Evolutionary conservation across 106 monocot genomes (phyloP).

Genomic region (Cymbidium sinense): DNA sequence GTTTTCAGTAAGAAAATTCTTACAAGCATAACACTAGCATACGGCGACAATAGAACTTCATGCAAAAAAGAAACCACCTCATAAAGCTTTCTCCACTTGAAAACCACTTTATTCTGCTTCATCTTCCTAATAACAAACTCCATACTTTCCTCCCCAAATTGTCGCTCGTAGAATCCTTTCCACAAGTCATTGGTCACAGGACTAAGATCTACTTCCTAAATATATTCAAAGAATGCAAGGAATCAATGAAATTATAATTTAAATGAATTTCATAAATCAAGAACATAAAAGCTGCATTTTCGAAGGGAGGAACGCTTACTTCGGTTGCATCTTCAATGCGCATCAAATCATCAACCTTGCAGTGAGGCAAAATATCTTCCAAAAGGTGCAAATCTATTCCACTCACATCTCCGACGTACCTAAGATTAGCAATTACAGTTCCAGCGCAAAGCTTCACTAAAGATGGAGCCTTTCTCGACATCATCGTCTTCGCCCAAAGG

Average conservation of each 20-base stretch:
- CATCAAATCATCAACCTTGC: conserved; percentile 59
- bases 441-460: conserved; percentile 60
- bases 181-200: conserved; percentile 70
- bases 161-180: conserved; percentile 70
- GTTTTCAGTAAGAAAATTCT: neutral
- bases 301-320: conserved; percentile 19
- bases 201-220: conserved; percentile 72
- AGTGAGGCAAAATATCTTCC: conserved; percentile 71
- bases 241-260: neutral
- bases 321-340: conserved; percentile 58
- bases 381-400: conserved; percentile 46
- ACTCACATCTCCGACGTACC: conserved; percentile 69
- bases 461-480: conserved; percentile 26
- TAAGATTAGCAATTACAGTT: conserved; percentile 61
- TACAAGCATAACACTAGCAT: neutral
- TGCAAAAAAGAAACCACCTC: conserved; percentile 34
- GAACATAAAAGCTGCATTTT: neutral
- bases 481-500: conserved; percentile 3
- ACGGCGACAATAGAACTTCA: neutral
- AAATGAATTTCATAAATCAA: neutral
- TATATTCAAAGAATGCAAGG: conserved; percentile 2
- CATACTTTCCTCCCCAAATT: conserved; percentile 58
- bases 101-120: conserved; percentile 42
- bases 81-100: conserved; percentile 66
- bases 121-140: conserved; percentile 51